A percentile compares a stretch with the other conserved stretches of the same genome.
phyloP scores from a whole-genome alignment of 2,329 filamentous ascomycete genomes.

The Dryadomyces quercus-mongolicae region DNA sequence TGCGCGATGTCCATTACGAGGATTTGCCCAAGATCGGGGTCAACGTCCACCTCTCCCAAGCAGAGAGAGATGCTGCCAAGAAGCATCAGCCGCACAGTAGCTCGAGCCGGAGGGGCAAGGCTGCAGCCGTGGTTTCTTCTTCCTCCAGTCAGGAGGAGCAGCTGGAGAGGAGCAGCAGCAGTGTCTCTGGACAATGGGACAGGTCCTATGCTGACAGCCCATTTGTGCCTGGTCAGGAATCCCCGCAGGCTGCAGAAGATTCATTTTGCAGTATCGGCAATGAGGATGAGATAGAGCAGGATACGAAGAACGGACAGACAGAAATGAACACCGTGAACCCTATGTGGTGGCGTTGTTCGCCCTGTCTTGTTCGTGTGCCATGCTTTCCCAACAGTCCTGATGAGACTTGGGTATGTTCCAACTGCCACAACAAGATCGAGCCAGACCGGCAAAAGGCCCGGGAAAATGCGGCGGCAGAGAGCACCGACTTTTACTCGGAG shows the following conservation, averaged over 20 bases:
- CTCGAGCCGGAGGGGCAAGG: no score
- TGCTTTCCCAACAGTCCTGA: constrained; percentile 16
- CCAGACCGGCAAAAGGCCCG: not conserved
- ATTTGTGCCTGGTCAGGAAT: no score
- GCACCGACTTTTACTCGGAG: no score
- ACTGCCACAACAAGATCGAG: not conserved
- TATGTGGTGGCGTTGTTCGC: constrained; percentile 42
- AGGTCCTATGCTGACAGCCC: no score
- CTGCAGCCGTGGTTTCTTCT: no score
- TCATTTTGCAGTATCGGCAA: no score
- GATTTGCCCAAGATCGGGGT: constrained; percentile 36
- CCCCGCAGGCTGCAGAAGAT: no score
- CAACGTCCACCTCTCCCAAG: not conserved
- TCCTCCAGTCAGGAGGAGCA: no score
- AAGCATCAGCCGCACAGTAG: no score
- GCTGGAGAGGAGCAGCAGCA: no score
- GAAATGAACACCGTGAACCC: constrained; percentile 21
- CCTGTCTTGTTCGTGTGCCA: constrained; percentile 35
- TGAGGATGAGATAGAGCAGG: constrained; percentile 7
- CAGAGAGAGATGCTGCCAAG: not conserved
- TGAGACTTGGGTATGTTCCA: constrained; percentile 31
- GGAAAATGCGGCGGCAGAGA: not conserved
- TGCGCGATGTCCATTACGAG: constrained; percentile 42
- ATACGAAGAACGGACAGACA: constrained; percentile 3
- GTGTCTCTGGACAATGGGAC: no score